Conservation (phyloP, 768 basidiomycete species). For the Suillus americanus region DNA sequence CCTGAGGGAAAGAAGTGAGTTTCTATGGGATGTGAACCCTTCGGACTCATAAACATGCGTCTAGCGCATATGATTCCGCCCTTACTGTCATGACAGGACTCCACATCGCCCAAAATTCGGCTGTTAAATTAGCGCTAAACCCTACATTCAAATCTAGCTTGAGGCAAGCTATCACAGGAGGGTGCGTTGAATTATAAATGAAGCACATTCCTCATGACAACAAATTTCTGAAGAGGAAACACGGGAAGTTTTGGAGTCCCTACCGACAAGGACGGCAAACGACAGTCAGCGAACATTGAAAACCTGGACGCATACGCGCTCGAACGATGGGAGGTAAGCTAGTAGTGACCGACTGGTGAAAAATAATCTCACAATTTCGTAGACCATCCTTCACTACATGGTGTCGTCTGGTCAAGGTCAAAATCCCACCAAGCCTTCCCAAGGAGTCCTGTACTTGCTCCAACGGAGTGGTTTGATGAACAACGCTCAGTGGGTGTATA, state of each 20-base stretch:
- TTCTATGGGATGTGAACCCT: background rate
- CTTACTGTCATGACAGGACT: constrained; percentile 61
- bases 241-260: constrained; percentile 86
- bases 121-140: constrained; percentile 68
- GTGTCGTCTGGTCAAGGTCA: constrained; percentile 89
- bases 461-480: constrained; percentile 87
- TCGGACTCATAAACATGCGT: background rate
- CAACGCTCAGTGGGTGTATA: constrained; percentile 52
- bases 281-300: constrained; percentile 51
- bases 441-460: constrained; percentile 81
- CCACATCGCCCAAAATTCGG: constrained; percentile 64
- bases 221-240: constrained; percentile 51
- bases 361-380: background rate
- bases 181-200: constrained; percentile 48
- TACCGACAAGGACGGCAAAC: constrained; percentile 62
- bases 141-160: constrained; percentile 76
- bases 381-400: constrained; percentile 99
- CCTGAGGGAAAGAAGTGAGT: constrained; percentile 70
- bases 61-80: constrained; percentile 72
- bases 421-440: constrained; percentile 70
- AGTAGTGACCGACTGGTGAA: background rate
- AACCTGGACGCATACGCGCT: constrained; percentile 78
- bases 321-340: constrained; percentile 85
- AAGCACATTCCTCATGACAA: constrained; percentile 1
- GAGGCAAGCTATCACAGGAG: constrained; percentile 83